Base-by-base conservation (phyloP, 208 protist genomes). In the Balamuthia mandrillaris region DNA sequence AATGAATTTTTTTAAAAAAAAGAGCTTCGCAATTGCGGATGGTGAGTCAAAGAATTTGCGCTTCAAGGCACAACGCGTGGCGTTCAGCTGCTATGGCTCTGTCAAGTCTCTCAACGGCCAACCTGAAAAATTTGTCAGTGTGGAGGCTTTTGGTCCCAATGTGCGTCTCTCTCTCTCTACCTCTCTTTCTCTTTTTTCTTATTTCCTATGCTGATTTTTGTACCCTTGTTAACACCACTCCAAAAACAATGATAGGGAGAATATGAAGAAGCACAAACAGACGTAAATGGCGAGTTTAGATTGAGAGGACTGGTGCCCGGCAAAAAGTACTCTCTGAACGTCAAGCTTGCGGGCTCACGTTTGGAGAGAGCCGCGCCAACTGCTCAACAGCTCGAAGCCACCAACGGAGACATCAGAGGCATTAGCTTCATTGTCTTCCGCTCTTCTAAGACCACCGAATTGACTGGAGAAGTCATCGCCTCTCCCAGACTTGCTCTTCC, bases 381-480 rank as follows among this genome's bases (percentile, higher is more conserved):
- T 31, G 21, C 29, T 4, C 52, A 27, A n/a, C 24, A 60, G 52
- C 24, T 60, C 29, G 29, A n/a, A 31, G 52, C 29, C 52, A 27
- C 24, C 29, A 27, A 60, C 24, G 52, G 3, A 31, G 75, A 82
- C 51, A 31, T 82, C 10, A 14, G 44, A 24, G 49, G 49, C 35
- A 27, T 51, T 47, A 54, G 65, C 52, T 82, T 82, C 31, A 21
- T 82, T 9, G 75, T 82, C 27, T 82, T 82, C 42, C 75, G 75
- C 27, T 54, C 52, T 16, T 27, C 35, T 10, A 47, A 47, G 37
- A 82, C 60, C 41, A 66, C 52, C 35, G 75, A 82, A 24, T 39
- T 82, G 31, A 82, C 75, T 29, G 75, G 75, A 31, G 75, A 82
- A 39, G 75, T 82, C 39, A 65, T 14, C 27, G 52, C 75, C 52